Base-by-base conservation (phyloP, 768 basidiomycete species). In the Trametes cinnabarina region DNA sequence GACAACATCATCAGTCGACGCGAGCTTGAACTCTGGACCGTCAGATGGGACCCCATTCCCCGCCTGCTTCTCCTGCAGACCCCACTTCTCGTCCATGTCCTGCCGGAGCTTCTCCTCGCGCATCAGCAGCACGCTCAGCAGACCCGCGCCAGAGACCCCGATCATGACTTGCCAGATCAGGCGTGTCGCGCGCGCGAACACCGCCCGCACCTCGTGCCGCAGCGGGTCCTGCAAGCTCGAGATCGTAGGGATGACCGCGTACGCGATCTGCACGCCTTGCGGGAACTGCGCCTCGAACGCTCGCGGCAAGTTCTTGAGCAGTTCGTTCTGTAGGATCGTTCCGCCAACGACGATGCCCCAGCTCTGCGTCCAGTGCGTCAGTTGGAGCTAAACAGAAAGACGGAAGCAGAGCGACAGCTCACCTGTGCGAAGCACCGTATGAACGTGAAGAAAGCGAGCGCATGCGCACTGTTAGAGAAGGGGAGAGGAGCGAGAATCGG, bases 291-390 rank as follows among this genome's bases (percentile, higher is more conserved):
- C 47, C 20, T 14, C n/a, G 62, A 73, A 73, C 17, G 44, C 65
- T 4, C 47, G 25, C 0, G 77, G 77, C 0, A 77, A 66, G 0
- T 47, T 51, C n/a, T 56, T 54, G 1, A 46, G 57, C n/a, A 79
- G 72, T 44, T 68, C 40, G 65, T 76, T 77, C 57, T 74, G 71
- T 7, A 78, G 66, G 30, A 76, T 61, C 3, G 71, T 68, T 8
- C 67, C 65, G 1, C 75, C 77, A 22, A 77, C 66, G 5, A 65
- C 61, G 51, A 77, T 67, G 10, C 76, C 77, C 62, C 71, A 71
- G 20, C 68, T 66, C 40, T 50, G 25, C 15, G 23, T 11, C 9
- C 22, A 9, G 19, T 12, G 8, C 15, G 22, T 43, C 17, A 23
- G 30, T 12, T 4, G 7, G 30, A 12, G 23, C 14, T 11, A 14